phyloP scores from a whole-genome alignment of 345 rosid genomes.

The Stellera chamaejasme region DNA sequence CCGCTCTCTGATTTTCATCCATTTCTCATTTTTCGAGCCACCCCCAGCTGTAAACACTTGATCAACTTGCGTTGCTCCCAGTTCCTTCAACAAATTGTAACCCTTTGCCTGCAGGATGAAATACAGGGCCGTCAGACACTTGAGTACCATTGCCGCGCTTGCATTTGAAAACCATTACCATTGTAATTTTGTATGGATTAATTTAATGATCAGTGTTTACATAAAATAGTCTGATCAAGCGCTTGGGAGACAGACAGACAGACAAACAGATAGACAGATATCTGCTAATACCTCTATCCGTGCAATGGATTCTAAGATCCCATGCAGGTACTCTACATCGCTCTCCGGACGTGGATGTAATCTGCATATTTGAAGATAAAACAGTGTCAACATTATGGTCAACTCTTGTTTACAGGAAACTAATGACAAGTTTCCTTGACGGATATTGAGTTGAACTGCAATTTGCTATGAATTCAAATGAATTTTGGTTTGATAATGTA shows the following conservation, averaged over 20 bases:
- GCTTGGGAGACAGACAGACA: neutral
- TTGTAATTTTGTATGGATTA: neutral
- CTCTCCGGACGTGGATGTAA: conserved; percentile 74
- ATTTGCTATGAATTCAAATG: too few species aligned
- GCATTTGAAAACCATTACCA: too few species aligned
- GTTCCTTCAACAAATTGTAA: conserved; percentile 55
- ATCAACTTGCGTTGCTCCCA: conserved; percentile 73
- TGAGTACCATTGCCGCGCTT: too few species aligned
- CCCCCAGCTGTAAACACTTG: conserved; percentile 89
- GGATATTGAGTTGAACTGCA: too few species aligned
- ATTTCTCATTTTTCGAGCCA: conserved; percentile 72
- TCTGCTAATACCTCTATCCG: conserved; percentile 59
- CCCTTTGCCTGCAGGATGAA: conserved; percentile 45
- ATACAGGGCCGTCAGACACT: too few species aligned
- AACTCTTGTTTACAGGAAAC: too few species aligned
- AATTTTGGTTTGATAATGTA: too few species aligned
- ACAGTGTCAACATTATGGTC: neutral
- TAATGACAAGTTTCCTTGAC: too few species aligned
- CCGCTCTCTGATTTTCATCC: conserved; percentile 70
- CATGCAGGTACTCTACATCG: conserved; percentile 78
- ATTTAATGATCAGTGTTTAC: neutral
- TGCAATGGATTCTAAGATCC: conserved; percentile 86
- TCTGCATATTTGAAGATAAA: conserved; percentile 29
- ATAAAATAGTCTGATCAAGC: neutral
- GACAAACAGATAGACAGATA: neutral